Evolutionary conservation across 148 eudicot genomes (phyloP).

Genomic region (Nyssa sinensis): DNA sequence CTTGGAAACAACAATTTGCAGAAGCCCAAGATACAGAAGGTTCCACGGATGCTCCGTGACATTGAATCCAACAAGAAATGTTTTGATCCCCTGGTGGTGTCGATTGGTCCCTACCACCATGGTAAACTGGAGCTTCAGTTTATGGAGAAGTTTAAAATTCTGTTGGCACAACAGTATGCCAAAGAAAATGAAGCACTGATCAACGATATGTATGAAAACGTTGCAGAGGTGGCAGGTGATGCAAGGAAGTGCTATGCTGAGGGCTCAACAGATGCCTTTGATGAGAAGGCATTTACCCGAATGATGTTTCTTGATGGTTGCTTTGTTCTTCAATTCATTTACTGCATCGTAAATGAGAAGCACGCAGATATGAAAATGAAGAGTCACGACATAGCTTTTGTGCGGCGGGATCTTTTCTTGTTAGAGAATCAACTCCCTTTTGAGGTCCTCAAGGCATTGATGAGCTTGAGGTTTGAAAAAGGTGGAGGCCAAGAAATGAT

Average conservation of each 20-base stretch:
- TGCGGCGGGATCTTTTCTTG: conserved; percentile 8
- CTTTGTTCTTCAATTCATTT: conserved; percentile 10
- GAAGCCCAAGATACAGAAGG: conserved; percentile 8
- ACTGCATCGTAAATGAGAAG: not conserved
- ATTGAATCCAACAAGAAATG: not conserved
- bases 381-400: not conserved
- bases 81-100: conserved; percentile 18
- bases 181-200: no score
- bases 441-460: not conserved
- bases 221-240: not conserved
- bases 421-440: conserved; percentile 21
- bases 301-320: conserved; percentile 29
- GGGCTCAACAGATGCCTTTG: not conserved
- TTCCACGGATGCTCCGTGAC: conserved; percentile 1
- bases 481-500: not conserved
- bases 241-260: conserved; percentile 16
- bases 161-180: not conserved
- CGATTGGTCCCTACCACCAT: conserved; percentile 25
- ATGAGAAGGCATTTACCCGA: not conserved
- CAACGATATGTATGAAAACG: not conserved
- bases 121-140: conserved; percentile 17
- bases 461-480: not conserved
- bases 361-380: not conserved
- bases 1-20: not conserved
- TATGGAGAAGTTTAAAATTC: conserved; percentile 15